A percentile compares a stretch with the other conserved stretches of the same genome.
Evolutionary conservation across 805 yeast species (phyloP).

Genomic region (Osmozyma mogii): DNA sequence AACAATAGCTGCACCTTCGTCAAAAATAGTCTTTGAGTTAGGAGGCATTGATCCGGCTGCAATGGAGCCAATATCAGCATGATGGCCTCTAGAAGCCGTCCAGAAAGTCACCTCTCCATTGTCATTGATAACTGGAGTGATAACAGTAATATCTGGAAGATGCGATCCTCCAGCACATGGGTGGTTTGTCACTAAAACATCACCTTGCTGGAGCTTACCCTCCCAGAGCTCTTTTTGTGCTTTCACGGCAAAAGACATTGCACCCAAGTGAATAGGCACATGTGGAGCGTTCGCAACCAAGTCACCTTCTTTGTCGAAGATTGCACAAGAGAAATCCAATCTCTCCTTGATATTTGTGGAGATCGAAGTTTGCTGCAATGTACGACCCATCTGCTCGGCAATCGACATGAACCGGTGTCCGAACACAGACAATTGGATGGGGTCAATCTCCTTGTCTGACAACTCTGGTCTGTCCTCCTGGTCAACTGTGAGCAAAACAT

Average conservation of each 20-base stretch:
- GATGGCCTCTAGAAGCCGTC: conserved; percentile 93
- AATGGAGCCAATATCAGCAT: conserved; percentile 91
- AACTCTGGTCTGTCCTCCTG: conserved; percentile 16
- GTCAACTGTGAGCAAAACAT: conserved; percentile 36
- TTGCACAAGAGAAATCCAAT: conserved; percentile 39
- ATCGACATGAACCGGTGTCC: conserved; percentile 35
- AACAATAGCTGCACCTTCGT: conserved; percentile 86
- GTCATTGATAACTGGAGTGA: conserved; percentile 71
- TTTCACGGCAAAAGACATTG: conserved; percentile 40
- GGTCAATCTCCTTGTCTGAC: conserved; percentile 23
- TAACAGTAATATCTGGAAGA: conserved; percentile 64
- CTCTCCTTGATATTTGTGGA: conserved; percentile 39
- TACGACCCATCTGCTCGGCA: conserved; percentile 37
- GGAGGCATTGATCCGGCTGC: conserved; percentile 96
- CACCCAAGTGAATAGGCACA: conserved; percentile 39
- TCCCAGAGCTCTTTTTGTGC: conserved; percentile 34
- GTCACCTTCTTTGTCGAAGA: conserved; percentile 34
- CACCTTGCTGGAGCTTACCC: conserved; percentile 33
- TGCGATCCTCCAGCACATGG: conserved; percentile 38
- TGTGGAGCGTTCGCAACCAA: conserved; percentile 42
- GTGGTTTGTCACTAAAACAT: conserved; percentile 36
- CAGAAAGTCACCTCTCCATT: conserved; percentile 59
- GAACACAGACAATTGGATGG: conserved; percentile 32
- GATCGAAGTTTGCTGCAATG: conserved; percentile 38
- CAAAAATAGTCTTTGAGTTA: conserved; percentile 71